Base-by-base conservation (phyloP, 495 filamentous ascomycete genomes). In the Letharia columbiana region DNA sequence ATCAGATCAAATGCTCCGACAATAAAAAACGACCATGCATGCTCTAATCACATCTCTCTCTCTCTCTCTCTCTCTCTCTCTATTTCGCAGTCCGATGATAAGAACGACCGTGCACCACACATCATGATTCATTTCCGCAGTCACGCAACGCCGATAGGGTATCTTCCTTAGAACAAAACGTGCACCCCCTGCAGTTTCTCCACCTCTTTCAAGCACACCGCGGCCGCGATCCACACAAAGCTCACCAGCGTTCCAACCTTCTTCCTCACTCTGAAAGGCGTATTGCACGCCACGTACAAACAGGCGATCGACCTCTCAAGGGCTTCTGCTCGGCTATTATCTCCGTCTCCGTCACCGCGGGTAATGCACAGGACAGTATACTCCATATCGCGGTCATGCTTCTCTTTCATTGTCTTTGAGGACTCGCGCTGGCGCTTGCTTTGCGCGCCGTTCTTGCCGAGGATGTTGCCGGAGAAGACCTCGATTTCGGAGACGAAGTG, bases 391-490 rank as follows among this genome's bases (percentile, higher is more conserved):
- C 76, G 73, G 18, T 85, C 79, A 49, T 84, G 88, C 28, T 83
- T 82, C 13, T 90, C 87, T 62, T 82, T 85, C 77, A 92, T 80
- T 18, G 75, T 80, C 1, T 73, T 74, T 4, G 84, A 86, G 4
- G 73, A 74, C 58, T 93, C 89, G 54, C 85, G 84, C 66, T 91
- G 86, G 2, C 84, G 78, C 61, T 76, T 80, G 20, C 78, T 85
- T 67, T 85, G 84, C 6, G 74, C 74, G 37, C 86, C 85, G 1
- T 74, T 78, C 58, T 81, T 86, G 64, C 87, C 89, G 31, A 92
- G 75, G 61, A 95, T 87, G 50, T 79, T 83, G 39, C 91, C 90
- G 41, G 84, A 80, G 72, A 92, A 90, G 33, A 89, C 88, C 75
- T 96, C 91, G 15, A 88, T 73, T 71, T 96, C 91, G 5, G 74